Base-by-base conservation (phyloP, 2,329 filamentous ascomycete species). In the Grosmannia clavigera region DNA sequence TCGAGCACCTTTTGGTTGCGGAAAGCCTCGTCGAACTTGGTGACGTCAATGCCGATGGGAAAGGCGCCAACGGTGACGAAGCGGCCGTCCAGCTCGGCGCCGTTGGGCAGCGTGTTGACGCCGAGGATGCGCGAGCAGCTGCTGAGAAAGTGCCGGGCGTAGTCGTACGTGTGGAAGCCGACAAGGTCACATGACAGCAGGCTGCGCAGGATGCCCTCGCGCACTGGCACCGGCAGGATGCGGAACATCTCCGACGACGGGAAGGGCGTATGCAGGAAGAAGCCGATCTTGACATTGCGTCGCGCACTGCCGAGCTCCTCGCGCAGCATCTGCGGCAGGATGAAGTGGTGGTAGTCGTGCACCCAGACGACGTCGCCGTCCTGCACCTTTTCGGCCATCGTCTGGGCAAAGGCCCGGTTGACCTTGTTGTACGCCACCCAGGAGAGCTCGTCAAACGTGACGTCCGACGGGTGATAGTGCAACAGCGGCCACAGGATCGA, bases 81-180 rank as follows among this genome's bases (percentile, higher is more conserved):
- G 69, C 88, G 91, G 65, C 88, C 88, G 64, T 92, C 84, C 75
- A 90, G 96, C 62, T 95, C 90, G 64, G 97, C 90, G 14, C 92
- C 91, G 68, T 95, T 96, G 0, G 92, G 92, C 1, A 91, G 95
- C 1, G 92, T 96, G 87, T 83, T 64, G 81, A 83, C 64, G 58
- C 62, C 62, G n/a, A 96, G 79, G 66, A 97, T 94, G 65, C 92
- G 87, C n/a, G 91, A 92, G 75, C 94, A 97, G 70, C 89, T 92
- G 75, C 91, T 96, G 66, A 99, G 76, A 76, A 97, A 99, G 74
- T 99, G 94, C 58, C 94, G 83, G n/a, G 92, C 92, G 70, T 99
- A 99, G 75, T 97, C 92, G 76, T 96, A 97, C 33, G 94, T 99
- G 74, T 99, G 94, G 78, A 99, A 97, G 38, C 94, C 94, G 69